Base-by-base conservation (phyloP, 2,329 filamentous ascomycete genomes). In the Geosmithia putterillii region DNA sequence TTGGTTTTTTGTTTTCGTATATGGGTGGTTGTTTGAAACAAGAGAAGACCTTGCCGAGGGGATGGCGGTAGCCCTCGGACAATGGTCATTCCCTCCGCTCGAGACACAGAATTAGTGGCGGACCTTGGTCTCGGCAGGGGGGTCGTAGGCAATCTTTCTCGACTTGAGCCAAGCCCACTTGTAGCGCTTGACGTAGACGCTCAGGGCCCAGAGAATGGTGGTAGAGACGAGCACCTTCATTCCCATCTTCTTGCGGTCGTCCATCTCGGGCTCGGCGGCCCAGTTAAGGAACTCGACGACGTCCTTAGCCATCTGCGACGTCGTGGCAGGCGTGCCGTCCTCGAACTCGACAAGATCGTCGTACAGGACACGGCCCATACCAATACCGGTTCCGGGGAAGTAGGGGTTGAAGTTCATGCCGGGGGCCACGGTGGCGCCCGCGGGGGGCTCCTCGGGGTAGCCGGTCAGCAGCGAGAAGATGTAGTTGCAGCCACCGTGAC, bases 341-440 rank as follows among this genome's bases (percentile, higher is more conserved):
- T 98, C 92, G 71, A 96, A 98, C 66, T 98, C 92, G 50, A 98
- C 92, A 46, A 98, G 73, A 51, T 87, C 92, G 55, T 98, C 92
- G 70, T 94, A 98, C 48, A 98, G 80, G 48, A 96, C 92, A 79
- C 92, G 90, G 57, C 83, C 90, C 92, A 98, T 98, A 58, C 86
- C 92, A 65, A 98, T 98, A 63, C 90, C 90, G 55, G 92, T 96
- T 62, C 92, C 92, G 46, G 92, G 92, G 82, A 98, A 98, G 77
- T 95, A 98, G 48, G 92, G 92, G 79, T 98, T 98, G 81, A 98
- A 98, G 81, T 96, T 95, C 69, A 98, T 81, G 59, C 92, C 92
- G 48, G 81, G 79, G 56, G 81, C 82, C 47, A 98, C 83, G 56
- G 76, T 71, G 49, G 86, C 88, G 62, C 92, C 92, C 42, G 92